Evolutionary conservation across 805 yeast species (phyloP).

Genomic region (Pichia deserticola): DNA sequence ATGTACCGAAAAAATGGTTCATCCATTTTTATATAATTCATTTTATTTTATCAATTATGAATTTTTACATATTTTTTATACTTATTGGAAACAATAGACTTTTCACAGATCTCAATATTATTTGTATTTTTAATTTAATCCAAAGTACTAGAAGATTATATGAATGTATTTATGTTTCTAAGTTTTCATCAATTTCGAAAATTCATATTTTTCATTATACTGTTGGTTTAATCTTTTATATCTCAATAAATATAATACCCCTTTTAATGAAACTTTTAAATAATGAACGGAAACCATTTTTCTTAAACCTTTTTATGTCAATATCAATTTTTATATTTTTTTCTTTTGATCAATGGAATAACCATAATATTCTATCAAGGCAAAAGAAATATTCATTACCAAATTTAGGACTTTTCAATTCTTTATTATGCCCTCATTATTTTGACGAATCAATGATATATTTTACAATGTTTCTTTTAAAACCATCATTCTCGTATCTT

Average conservation of each 20-base stretch:
- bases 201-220: constrained; percentile 63
- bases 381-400: constrained; percentile 55
- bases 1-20: constrained; percentile 60
- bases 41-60: constrained; percentile 23
- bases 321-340: constrained; percentile 26
- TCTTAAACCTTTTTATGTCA: not conserved
- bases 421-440: constrained; percentile 61
- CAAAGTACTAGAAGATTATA: constrained; percentile 50
- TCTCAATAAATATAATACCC: constrained; percentile 36
- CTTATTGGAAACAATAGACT: too few relatives aligned
- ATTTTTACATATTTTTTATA: not conserved
- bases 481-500: constrained; percentile 14
- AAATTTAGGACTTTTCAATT: constrained; percentile 37
- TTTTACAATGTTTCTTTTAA: constrained; percentile 16
- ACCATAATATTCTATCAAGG: constrained; percentile 43
- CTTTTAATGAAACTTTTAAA: not conserved
- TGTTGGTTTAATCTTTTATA: constrained; percentile 56
- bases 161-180: constrained; percentile 47
- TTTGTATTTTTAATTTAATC: constrained; percentile 22
- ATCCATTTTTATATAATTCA: constrained; percentile 53
- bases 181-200: constrained; percentile 38
- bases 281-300: not conserved
- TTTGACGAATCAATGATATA: constrained; percentile 59
- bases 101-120: constrained; percentile 3
- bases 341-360: constrained; percentile 40